A percentile compares a stretch with the other conserved stretches of the same genome.
phyloP scores from a whole-genome alignment of 2,329 filamentous ascomycete genomes.

The Penicillium sp. region DNA sequence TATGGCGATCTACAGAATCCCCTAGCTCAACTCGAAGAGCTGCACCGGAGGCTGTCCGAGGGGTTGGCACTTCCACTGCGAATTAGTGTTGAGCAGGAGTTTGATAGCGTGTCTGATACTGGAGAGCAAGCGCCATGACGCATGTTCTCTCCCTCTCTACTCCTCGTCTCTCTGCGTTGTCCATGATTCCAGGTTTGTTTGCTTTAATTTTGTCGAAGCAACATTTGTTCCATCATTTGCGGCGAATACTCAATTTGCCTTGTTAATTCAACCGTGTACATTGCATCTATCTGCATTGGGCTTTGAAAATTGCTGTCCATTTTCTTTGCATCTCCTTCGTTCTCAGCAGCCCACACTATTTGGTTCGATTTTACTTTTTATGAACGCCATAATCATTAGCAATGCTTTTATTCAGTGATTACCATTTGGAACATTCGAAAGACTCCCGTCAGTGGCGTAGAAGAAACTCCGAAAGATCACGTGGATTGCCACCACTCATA shows the following conservation, averaged over 20 bases:
- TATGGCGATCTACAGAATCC: conserved; percentile 67
- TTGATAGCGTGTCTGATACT: not conserved
- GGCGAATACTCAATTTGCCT: not conserved
- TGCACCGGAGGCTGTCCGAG: conserved; percentile 69
- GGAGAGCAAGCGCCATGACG: not conserved
- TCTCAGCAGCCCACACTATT: not conserved
- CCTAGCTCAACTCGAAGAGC: conserved; percentile 68
- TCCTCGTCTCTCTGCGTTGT: not conserved
- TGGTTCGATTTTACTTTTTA: not conserved
- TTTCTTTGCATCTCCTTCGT: not conserved
- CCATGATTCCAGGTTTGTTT: no score
- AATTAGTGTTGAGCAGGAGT: not conserved
- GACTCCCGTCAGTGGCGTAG: no score
- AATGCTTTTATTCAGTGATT: not conserved
- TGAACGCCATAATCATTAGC: no score
- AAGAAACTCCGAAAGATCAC: no score
- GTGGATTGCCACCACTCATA: no score
- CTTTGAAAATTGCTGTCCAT: conserved; percentile 5
- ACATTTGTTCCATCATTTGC: not conserved
- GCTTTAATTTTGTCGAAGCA: no score
- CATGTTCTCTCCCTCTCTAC: not conserved
- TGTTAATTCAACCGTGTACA: conserved; percentile 13
- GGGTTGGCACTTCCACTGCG: conserved; percentile 53
- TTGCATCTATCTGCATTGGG: conserved; percentile 21
- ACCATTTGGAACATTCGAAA: no score